Evolutionary conservation across 345 rosid genomes (phyloP), one percentile per base, ranked within the genome.

Genomic region (Eutrema heterophyllum): DNA sequence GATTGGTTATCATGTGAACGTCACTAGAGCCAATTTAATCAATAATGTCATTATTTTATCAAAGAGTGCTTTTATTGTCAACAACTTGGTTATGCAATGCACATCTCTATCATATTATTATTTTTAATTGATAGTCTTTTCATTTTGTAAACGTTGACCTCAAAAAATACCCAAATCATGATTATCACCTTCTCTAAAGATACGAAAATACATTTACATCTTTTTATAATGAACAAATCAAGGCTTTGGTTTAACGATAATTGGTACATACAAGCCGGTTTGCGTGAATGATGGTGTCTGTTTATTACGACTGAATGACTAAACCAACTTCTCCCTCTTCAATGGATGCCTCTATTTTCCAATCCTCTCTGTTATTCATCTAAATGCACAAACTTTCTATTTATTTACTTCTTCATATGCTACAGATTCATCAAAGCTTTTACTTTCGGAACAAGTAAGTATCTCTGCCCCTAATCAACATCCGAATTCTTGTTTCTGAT

Each of bases 381-480:
- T 32, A 12, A 30, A 32, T 26, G 0, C 26, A 50, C 16, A 59
- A 7, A 18, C 55, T 44, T 41, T 60, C 48, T 41, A 41, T 32
- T 41, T 67, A 59, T 61, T 55, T n/a, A 39, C 53, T 67, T 67
- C 52, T 39, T 13, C 26, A 48, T 50, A 60, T 13, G 21, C 27
- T n/a, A 26, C 7, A 63, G 44, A 70, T 63, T 38, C 79, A 63
- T 46, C 30, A 32, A 63, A 69, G 3, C 40, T 27, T 73, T 51
- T 30, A 21, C 70, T 45, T 67, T 53, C 45, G 59, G 45, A 69
- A 53, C 71, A 63, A 13, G 79, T 76, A 69, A 69, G 75, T 62
- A 44, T 61, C 35, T 61, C 49, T 52, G 6, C 44, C 3, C 36
- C 12, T 45, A 48, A 67, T 40, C 29, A 74, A 27, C 53, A 39